phyloP scores from a whole-genome alignment of 495 filamentous ascomycete species.

The Cetradonia linearis region DNA sequence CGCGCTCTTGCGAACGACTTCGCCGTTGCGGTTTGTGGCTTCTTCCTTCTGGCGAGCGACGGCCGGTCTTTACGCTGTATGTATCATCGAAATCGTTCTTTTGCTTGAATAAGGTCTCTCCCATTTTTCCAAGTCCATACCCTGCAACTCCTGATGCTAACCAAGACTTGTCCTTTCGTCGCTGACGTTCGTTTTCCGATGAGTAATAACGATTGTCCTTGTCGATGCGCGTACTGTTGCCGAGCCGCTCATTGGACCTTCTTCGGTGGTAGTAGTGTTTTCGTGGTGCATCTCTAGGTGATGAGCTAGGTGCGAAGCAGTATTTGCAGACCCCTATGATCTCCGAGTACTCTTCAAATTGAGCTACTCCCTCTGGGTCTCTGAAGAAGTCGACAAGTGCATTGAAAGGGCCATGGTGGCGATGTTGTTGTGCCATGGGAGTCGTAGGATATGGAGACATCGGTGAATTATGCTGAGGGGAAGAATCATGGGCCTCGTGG shows the following conservation, averaged over 20 bases:
- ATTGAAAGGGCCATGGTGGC: constrained; percentile 44
- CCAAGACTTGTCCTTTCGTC: constrained; percentile 41
- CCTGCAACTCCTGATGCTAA: constrained; percentile 40
- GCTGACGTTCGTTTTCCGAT: constrained; percentile 43
- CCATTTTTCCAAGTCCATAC: constrained; percentile 38
- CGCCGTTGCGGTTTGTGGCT: constrained; percentile 30
- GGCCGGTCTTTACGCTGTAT: constrained; percentile 46
- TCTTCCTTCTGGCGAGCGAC: constrained; percentile 30
- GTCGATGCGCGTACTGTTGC: constrained; percentile 40
- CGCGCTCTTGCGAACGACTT: constrained; percentile 30
- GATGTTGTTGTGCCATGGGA: constrained; percentile 37
- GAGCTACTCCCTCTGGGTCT: constrained; percentile 56
- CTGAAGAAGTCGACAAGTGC: constrained; percentile 55
- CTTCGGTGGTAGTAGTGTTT: constrained; percentile 47
- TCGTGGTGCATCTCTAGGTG: constrained; percentile 51
- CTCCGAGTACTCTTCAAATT: constrained; percentile 67
- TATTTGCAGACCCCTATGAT: constrained; percentile 57
- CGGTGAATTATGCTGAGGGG: constrained; percentile 11
- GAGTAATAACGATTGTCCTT: constrained; percentile 49
- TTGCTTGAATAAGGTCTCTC: constrained; percentile 43
- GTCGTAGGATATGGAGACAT: constrained; percentile 19
- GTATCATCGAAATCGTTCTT: constrained; percentile 49
- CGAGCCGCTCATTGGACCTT: constrained; percentile 38
- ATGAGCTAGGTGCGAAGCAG: constrained; percentile 57
- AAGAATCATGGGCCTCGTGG: constrained; percentile 23